Conservation (phyloP, 225 moss, liverwort and hornwort species). For the Antitrichia curtipendula region DNA sequence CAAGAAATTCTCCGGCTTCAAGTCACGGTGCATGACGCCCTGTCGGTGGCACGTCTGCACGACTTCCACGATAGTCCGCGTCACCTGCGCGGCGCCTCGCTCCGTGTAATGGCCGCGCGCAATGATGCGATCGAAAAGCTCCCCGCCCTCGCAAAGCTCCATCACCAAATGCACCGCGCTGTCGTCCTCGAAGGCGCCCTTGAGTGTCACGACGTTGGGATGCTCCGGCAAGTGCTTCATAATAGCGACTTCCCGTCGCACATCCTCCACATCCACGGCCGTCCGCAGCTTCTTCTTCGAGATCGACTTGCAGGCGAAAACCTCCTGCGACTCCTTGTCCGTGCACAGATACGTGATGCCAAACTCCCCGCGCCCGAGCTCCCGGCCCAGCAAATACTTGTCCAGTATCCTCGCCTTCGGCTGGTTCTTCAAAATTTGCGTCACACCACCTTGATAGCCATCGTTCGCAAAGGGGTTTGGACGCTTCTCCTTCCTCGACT, state of each 20-base stretch:
- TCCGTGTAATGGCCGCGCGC: constrained; percentile 89
- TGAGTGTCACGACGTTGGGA: constrained; percentile 62
- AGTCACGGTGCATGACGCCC: constrained; percentile 84
- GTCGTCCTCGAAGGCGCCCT: constrained; percentile 69
- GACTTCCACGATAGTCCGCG: constrained; percentile 80
- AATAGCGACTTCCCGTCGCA: constrained; percentile 73
- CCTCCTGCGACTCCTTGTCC: constrained; percentile 72
- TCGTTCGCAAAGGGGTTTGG: constrained; percentile 57
- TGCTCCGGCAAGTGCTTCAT: constrained; percentile 81
- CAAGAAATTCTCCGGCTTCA: constrained; percentile 90
- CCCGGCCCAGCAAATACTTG: constrained; percentile 63
- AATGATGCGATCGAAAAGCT: constrained; percentile 91
- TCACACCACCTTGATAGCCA: constrained; percentile 15
- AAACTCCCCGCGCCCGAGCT: constrained; percentile 93
- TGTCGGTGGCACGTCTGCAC: constrained; percentile 82
- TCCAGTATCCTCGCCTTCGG: constrained; percentile 53
- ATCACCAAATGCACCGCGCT: constrained; percentile 81
- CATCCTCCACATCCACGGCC: constrained; percentile 79
- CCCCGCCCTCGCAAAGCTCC: constrained; percentile 94
- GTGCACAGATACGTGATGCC: constrained; percentile 87
- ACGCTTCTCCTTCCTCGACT: constrained; percentile 44
- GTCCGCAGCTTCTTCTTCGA: constrained; percentile 74
- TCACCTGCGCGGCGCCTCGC: constrained; percentile 74
- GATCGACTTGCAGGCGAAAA: constrained; percentile 79
- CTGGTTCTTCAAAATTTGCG: constrained; percentile 56